A percentile compares a stretch with the other conserved stretches of the same genome.
phyloP scores from a whole-genome alignment of 2,329 filamentous ascomycete species.

The Davidsoniella eucalypti region DNA sequence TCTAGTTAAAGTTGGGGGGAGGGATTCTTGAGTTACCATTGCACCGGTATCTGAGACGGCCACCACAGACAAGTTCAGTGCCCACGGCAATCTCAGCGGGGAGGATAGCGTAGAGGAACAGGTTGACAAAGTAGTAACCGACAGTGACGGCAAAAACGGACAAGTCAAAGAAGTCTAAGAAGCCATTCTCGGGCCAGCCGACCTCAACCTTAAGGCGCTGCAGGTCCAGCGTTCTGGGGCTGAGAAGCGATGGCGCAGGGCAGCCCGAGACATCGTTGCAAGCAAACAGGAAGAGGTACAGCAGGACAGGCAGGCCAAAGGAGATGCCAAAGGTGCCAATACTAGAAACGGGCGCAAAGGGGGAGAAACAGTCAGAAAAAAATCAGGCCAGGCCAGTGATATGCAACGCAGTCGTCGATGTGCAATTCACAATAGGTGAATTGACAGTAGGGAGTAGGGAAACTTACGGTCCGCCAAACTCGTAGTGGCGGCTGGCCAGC shows the following conservation, averaged over 20 bases:
- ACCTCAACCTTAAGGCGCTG: conserved; percentile 62
- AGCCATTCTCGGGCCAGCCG: conserved; percentile 60
- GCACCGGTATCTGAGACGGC: conserved; percentile 66
- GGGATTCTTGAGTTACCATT: conserved; percentile 35
- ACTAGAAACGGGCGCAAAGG: conserved; percentile 26
- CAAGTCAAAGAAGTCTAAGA: conserved; percentile 53
- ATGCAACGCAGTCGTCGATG: background rate
- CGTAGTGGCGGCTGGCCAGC: conserved; percentile 27
- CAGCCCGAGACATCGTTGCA: conserved; percentile 92
- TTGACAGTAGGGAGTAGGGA: background rate
- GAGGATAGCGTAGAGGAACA: conserved; percentile 58
- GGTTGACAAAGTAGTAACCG: conserved; percentile 62
- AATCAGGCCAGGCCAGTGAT: background rate
- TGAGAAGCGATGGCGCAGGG: conserved; percentile 64
- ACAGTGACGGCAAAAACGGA: conserved; percentile 53
- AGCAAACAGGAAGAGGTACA: conserved; percentile 65
- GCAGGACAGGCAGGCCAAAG: conserved; percentile 61
- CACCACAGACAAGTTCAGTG: conserved; percentile 50
- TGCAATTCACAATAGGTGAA: background rate
- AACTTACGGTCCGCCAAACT: conserved; percentile 36
- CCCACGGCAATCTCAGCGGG: conserved; percentile 60
- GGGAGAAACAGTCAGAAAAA: background rate
- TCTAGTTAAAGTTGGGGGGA: background rate
- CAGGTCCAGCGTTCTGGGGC: conserved; percentile 53
- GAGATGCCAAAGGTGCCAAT: conserved; percentile 62